Evolutionary conservation across 306 rosid species (phyloP).

Genomic region (Medicago lupulina): DNA sequence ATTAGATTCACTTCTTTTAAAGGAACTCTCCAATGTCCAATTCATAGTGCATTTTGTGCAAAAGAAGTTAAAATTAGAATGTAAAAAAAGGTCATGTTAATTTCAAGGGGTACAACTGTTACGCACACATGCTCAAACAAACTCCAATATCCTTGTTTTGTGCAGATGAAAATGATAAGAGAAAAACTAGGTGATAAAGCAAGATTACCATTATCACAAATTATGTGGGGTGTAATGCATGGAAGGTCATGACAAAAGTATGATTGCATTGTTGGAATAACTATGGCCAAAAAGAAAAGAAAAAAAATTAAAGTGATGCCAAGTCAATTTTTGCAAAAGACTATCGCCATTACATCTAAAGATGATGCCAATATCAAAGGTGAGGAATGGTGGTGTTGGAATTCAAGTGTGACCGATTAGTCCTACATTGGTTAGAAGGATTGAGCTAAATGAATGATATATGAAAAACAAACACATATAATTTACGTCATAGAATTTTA

Average conservation of each 20-base stretch:
- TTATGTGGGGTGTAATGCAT: slow-evolving; percentile 41
- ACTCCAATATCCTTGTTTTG: slow-evolving; percentile 44
- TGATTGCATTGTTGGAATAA: slow-evolving; percentile 28
- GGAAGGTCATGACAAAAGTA: slow-evolving; percentile 14
- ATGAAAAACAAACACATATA: neutral
- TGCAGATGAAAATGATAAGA: slow-evolving; percentile 46
- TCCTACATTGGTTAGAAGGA: neutral
- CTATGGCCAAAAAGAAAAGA: neutral
- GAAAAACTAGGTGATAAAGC: slow-evolving; percentile 27
- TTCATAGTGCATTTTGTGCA: slow-evolving; percentile 45
- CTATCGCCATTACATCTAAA: slow-evolving; percentile 35
- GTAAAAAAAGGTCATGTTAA: slow-evolving; percentile 9
- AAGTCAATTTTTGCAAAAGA: slow-evolving; percentile 43
- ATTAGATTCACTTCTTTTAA: slow-evolving; percentile 27
- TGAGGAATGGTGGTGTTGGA: neutral
- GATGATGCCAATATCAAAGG: slow-evolving; percentile 37
- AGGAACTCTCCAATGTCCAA: slow-evolving; percentile 29
- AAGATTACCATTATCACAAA: slow-evolving; percentile 39
- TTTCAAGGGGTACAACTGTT: slow-evolving; percentile 57
- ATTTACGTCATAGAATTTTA: neutral
- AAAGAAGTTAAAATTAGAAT: slow-evolving; percentile 32
- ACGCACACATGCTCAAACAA: slow-evolving; percentile 53
- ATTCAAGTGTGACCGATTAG: neutral
- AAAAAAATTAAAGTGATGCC: neutral
- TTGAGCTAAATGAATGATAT: neutral